A percentile compares a stretch with the other conserved stretches of the same genome.
Evolutionary conservation across 1,284 basidiomycete species (phyloP).

Genomic region (Ustanciosporium gigantosporum): DNA sequence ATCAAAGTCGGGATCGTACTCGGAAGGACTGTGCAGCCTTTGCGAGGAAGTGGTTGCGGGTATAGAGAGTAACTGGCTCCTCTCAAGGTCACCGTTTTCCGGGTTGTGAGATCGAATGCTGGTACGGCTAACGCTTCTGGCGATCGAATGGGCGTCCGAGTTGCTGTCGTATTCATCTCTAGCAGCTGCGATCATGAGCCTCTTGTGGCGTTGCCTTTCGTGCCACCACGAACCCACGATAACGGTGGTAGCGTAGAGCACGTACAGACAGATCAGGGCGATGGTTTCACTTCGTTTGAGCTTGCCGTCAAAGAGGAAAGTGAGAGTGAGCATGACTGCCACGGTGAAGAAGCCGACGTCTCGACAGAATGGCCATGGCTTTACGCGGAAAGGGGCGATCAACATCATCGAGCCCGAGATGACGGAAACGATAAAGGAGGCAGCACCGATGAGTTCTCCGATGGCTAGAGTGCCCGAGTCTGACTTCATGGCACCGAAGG

Average conservation of each 20-base stretch:
- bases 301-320: constrained; percentile 77
- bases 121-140: constrained; percentile 6
- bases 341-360: constrained; percentile 90
- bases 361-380: constrained; percentile 78
- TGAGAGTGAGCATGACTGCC: constrained; percentile 74
- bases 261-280: constrained; percentile 75
- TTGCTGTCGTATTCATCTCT: constrained; percentile 37
- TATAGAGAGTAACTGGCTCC: constrained; percentile 8
- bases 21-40: constrained; percentile 35
- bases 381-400: constrained; percentile 86
- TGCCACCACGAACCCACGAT: constrained; percentile 77
- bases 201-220: constrained; percentile 36
- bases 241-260: constrained; percentile 77
- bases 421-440: constrained; percentile 91
- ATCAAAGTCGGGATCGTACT: constrained; percentile 49
- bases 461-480: constrained; percentile 86
- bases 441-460: constrained; percentile 91
- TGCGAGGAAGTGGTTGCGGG: constrained; percentile 5
- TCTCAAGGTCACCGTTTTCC: not conserved
- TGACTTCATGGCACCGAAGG: constrained; percentile 86
- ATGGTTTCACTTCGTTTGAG: constrained; percentile 77
- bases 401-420: constrained; percentile 94
- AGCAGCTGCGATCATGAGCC: constrained; percentile 30
- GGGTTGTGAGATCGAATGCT: constrained; percentile 6
- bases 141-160: constrained; percentile 18